phyloP scores from a whole-genome alignment of 2,329 filamentous ascomycete genomes.

The Talaromyces marneffei region DNA sequence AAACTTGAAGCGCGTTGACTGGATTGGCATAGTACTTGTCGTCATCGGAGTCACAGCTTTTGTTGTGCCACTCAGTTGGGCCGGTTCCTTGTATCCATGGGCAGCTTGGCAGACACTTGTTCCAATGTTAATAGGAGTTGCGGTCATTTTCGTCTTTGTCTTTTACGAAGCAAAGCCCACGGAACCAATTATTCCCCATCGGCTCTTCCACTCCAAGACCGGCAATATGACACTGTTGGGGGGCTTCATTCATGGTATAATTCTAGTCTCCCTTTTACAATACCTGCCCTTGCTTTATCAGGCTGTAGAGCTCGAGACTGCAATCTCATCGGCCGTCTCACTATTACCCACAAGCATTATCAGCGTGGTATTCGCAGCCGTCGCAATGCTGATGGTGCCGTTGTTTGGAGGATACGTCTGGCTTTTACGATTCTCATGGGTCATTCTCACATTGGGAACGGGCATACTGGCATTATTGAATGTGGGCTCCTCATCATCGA shows the following conservation, averaged over 20 bases:
- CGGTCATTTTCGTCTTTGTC: conserved; percentile 20
- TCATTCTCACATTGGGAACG: background rate
- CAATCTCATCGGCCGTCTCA: conserved; percentile 9
- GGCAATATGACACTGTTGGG: conserved; percentile 24
- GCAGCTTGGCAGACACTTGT: conserved; percentile 24
- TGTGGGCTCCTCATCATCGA: background rate
- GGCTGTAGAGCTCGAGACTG: conserved; percentile 21
- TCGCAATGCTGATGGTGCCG: conserved; percentile 5
- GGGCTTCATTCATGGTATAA: conserved; percentile 35
- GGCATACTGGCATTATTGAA: background rate
- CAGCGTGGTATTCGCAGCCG: conserved; percentile 1
- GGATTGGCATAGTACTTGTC: conserved; percentile 25
- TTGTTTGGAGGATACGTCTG: conserved; percentile 2
- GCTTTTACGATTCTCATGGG: background rate
- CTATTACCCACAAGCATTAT: conserved; percentile 1
- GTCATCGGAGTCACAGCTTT: conserved; percentile 24
- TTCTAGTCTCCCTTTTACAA: conserved; percentile 33
- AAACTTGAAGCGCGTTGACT: conserved; percentile 39
- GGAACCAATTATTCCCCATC: conserved; percentile 37
- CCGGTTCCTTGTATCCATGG: conserved; percentile 28
- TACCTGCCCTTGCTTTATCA: conserved; percentile 47
- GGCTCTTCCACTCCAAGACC: conserved; percentile 43
- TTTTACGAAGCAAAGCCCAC: conserved; percentile 15
- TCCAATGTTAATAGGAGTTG: conserved; percentile 24
- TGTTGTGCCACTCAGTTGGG: conserved; percentile 29